Percentiles rank a stretch among this genome's conserved stretches.
phyloP scores from a whole-genome alignment of 1,284 basidiomycete species.

The Ceratobasidium sp. region DNA sequence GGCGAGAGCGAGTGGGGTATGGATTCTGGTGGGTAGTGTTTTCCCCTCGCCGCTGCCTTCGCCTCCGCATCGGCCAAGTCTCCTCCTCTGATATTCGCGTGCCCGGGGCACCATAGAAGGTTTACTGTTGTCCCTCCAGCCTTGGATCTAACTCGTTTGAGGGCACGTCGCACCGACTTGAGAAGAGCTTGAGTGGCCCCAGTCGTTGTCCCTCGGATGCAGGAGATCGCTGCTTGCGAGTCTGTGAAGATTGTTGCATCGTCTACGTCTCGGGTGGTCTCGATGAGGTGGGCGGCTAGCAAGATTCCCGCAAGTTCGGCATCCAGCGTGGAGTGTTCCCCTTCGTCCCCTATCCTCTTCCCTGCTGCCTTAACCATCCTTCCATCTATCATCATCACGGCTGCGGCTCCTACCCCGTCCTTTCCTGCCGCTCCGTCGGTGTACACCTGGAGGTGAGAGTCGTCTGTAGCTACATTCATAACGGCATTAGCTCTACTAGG shows the following conservation, averaged over 20 bases:
- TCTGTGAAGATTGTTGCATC: slow-evolving; percentile 13
- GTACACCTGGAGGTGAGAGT: background rate
- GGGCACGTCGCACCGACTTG: background rate
- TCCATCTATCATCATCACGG: background rate
- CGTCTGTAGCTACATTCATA: background rate
- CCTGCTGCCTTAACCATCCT: background rate
- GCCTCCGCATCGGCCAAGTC: slow-evolving; percentile 39
- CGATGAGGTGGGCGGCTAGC: slow-evolving; percentile 18
- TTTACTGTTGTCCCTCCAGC: background rate
- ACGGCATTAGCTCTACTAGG: background rate
- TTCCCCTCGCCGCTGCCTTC: slow-evolving; percentile 30
- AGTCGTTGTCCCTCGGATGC: background rate
- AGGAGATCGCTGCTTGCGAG: slow-evolving; percentile 2
- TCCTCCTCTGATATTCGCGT: slow-evolving; percentile 35
- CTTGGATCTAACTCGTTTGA: background rate
- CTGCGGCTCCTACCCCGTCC: background rate
- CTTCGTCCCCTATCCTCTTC: background rate
- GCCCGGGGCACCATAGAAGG: slow-evolving; percentile 44
- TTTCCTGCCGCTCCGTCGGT: background rate
- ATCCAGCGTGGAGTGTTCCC: slow-evolving; percentile 40
- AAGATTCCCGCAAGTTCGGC: slow-evolving; percentile 42
- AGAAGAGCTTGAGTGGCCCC: background rate
- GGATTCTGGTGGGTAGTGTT: background rate
- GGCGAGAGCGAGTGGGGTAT: background rate
- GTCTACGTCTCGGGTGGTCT: background rate